Evolutionary conservation across 306 rosid species (phyloP), one percentile per base, ranked within the genome.

Genomic region (Citrullus amarus): DNA sequence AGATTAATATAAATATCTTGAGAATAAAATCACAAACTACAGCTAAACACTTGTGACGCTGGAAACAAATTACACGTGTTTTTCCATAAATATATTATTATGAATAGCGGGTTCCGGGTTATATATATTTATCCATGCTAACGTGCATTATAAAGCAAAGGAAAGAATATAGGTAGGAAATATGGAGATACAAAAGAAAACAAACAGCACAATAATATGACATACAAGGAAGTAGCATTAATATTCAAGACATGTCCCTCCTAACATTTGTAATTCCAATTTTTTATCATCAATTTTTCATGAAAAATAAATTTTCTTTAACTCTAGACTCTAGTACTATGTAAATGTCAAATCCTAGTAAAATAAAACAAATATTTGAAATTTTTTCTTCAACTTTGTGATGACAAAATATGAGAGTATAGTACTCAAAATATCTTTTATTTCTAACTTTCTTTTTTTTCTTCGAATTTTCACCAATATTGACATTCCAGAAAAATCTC

Each of bases 1-100:
- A 80, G 17, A 32, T 61, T 58, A 18, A 80, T 51, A 8, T 14
- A 28, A 4, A 80, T 62, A 85, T 65, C 62, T 53, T 53, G 41
- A 53, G 41, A 56, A 53, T 34, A 74, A 18, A 17, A 50, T 74
- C 11, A 16, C 9, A 28, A 34, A 8, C 78, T 53, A 72, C 38
- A 72, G 15, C 77, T 71, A 15, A 71, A 71, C 32, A 17, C 55
- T 68, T 5, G 7, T 69, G 56, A 39, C 6, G 17, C 38, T 46
- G 25, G 57, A 70, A 70, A 8, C 46, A 74, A 73, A 53, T 74
- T 74, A 70, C 39, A 46, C 14, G 34, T 6, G 58, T 5, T 70
- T 46, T 43, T 12, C 57, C 57, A 46, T 46, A 70, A 46, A 22
- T 44, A 38, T 38, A 65, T 16, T 36, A 65, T 4, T 4, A 9